Base-by-base conservation (phyloP, 257 asterid genomes). In the Cordia subcordata region DNA sequence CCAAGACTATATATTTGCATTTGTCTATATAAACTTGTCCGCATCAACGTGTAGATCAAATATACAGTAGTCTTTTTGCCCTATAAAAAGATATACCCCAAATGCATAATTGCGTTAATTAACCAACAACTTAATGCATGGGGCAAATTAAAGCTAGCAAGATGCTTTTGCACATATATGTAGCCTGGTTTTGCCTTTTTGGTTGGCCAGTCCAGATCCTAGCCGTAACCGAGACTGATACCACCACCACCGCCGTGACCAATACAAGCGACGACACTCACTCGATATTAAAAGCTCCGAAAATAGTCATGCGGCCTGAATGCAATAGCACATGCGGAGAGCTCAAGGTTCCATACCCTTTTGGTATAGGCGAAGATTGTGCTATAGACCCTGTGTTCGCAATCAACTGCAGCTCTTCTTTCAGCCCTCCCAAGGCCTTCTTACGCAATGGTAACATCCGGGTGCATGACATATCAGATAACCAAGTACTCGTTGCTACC, bases 271-370 rank as follows among this genome's bases (percentile, higher is more conserved):
- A 4, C 11, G 27, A 4, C 11, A 8, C 23, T 6, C 27, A 5
- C 23, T 49, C 54, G n/a, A 49, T 49, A 49, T 22, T 49, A 8
- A 49, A 18, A 17, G 54, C 23, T 17, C 27, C 27, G 11, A 1
- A 4, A 10, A 49, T 49, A n/a, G 15, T 22, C 2, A 49, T n/a
- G n/a, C n/a, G 16, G 12, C 54, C 54, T 11, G 54, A 22, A 49
- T 49, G 54, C 20, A 64, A 45, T 23, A 35, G 68, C 49, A 57
- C 69, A 49, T 77, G 79, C 11, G 79, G 77, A 13, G 63, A 73
- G 64, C 63, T 77, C 9, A 73, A 77, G 11, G 76, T 77, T 21
- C 83, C 83, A 0, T 77, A 73, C 37, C 83, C 83, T 2, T 77
- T 77, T 10, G 83, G 83, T 8, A 27, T 77, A n/a, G 54, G 20